Base-by-base conservation (phyloP, 202 grass and related monocot genomes). In the Schoenoplectus triqueter region DNA sequence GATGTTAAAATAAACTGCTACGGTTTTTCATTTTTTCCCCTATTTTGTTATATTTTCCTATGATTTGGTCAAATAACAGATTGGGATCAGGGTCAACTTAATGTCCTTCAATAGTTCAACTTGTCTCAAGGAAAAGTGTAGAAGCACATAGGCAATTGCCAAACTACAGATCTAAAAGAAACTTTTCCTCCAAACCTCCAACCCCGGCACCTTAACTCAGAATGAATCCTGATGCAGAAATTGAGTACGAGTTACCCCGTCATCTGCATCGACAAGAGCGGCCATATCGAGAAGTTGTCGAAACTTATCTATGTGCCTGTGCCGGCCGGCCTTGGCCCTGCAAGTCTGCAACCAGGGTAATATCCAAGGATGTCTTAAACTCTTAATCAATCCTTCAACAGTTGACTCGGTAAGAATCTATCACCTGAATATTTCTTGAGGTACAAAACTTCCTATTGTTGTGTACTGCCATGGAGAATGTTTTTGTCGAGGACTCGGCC, bases 401-500 rank as follows among this genome's bases (percentile, higher is more conserved):
- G 83, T 57, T 40, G 8, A 64, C 31, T 57, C 51, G 18, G 83
- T 0, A 65, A 68, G 66, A 73, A 61, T 85, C 18, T 85, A 85
- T 51, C 69, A 49, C 13, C 83, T 57, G 15, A 51, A 76, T 54
- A 68, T 64, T 48, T 85, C 17, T 0, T 17, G 21, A 31, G 69
- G 68, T 47, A 85, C 48, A 8, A 85, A 85, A 65, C 21, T 76
- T 52, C 83, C 83, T 61, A 64, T 85, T 1, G 39, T 76, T 22
- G 83, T 85, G 47, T 85, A 85, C 8, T 85, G 50, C 54, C 83
- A 97, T 10, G 91, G 94, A 64, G 94, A 91, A 82, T 31, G 88
- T 82, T 71, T 97, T 97, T 67, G 86, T 91, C 10, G 84, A 91
- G 4, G 91, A 89, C 84, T 93, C 93, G 17, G 89, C 93, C 61